Evolutionary conservation across 2,329 filamentous ascomycete genomes (phyloP), one percentile per base, ranked within the genome.

Genomic region (Torrubiella hemipterigena): DNA sequence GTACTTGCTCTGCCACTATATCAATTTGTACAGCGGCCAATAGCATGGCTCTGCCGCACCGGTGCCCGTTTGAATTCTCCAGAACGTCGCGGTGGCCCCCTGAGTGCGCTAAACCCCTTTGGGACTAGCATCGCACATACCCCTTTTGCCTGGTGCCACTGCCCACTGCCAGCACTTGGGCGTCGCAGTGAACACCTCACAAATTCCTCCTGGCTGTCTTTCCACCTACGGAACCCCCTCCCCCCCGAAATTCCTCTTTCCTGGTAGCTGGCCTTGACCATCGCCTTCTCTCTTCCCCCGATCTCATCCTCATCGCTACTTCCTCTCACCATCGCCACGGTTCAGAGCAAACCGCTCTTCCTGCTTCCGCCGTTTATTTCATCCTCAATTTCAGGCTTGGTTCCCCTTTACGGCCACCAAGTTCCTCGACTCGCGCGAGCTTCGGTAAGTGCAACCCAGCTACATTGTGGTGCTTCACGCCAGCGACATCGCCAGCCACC

Each of bases 301-400:
- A 32, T 31, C 36, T 42, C 44, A 39, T 41, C 50, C 49, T 54
- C 54, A 54, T 55, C 53, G 51, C 50, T 53, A 52, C 49, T 55
- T 52, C 51, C 49, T 45, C 42, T 42, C 38, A 24, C 27, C 40
- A 44, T 46, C 42, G 42, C 17, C 20, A 35, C n/a, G n/a, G n/a
- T n/a, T n/a, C n/a, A n/a, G n/a, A n/a, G n/a, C n/a, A n/a, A n/a
- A n/a, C n/a, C n/a, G n/a, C n/a, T n/a, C n/a, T n/a, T n/a, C n/a
- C n/a, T n/a, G n/a, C n/a, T n/a, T n/a, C n/a, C n/a, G n/a, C n/a
- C n/a, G n/a, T n/a, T n/a, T n/a, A n/a, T n/a, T n/a, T n/a, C n/a
- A n/a, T n/a, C n/a, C n/a, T n/a, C 16, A 14, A 38, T 17, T 18
- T 33, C n/a, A n/a, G n/a, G n/a, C n/a, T n/a, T n/a, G n/a, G n/a